phyloP scores from a whole-genome alignment of 2,329 filamentous ascomycete genomes.

The Fusarium hostae region DNA sequence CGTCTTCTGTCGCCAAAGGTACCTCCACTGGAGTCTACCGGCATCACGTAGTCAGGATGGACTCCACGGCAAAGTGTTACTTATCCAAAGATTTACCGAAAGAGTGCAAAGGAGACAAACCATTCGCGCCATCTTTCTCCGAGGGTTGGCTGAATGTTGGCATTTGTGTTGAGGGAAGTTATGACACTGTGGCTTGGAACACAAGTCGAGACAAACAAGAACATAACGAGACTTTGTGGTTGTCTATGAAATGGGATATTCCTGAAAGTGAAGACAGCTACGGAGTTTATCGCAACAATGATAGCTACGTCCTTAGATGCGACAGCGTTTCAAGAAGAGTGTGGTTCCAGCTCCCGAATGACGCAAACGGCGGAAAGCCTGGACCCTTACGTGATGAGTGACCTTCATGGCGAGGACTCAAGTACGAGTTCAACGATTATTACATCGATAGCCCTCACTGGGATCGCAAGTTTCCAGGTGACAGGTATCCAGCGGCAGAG shows the following conservation, averaged over 20 bases:
- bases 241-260: not conserved
- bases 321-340: conserved; percentile 27
- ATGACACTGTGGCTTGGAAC: not conserved
- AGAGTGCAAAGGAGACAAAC: not conserved
- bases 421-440: not conserved
- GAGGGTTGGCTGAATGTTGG: not conserved
- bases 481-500: not conserved
- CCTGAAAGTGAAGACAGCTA: not conserved
- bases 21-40: conserved; percentile 10
- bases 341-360: conserved; percentile 28
- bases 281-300: not conserved
- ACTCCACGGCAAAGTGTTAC: conserved; percentile 2
- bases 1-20: conserved; percentile 3
- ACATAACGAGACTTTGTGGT: conserved; percentile 7
- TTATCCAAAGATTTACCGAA: not conserved
- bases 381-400: conserved; percentile 9
- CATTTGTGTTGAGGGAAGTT: conserved; percentile 16
- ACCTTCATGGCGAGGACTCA: not conserved
- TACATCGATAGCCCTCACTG: not conserved
- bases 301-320: conserved; percentile 5
- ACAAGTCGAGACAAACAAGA: conserved; percentile 21
- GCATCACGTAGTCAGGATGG: conserved; percentile 16
- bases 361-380: not conserved
- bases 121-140: not conserved
- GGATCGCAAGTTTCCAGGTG: not conserved